phyloP scores from a whole-genome alignment of 352 stramenopile species.

The Peronospora tabacina region DNA sequence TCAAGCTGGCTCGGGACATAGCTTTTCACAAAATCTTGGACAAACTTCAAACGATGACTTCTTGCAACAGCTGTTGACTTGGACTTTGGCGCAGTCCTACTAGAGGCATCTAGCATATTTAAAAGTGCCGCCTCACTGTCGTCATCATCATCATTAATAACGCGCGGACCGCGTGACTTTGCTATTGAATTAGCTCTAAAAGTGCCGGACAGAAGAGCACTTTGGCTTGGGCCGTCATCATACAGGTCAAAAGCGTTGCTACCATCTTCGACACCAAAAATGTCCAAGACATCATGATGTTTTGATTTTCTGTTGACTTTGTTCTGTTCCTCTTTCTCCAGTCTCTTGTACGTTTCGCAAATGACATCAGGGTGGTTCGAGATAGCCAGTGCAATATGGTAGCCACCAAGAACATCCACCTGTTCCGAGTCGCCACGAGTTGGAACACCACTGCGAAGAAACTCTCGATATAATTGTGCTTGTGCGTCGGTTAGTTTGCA shows the following conservation, averaged over 20 bases:
- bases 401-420: constrained; percentile 76
- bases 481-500: constrained; percentile 77
- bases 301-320: constrained; percentile 32
- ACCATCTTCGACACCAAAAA: constrained; percentile 43
- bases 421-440: constrained; percentile 39
- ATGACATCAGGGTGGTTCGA: constrained; percentile 86
- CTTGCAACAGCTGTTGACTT: constrained; percentile 3
- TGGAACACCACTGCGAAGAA: constrained; percentile 56
- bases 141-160: constrained; percentile 20
- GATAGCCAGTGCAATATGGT: constrained; percentile 83
- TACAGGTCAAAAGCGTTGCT: constrained; percentile 47
- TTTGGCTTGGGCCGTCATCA: constrained; percentile 5
- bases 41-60: constrained; percentile 68
- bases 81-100: not conserved
- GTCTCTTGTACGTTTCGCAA: constrained; percentile 47
- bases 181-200: not conserved
- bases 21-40: constrained; percentile 44
- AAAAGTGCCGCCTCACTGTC: constrained; percentile 43
- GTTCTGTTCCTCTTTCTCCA: constrained; percentile 50
- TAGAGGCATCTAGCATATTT: constrained; percentile 26
- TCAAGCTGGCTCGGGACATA: constrained; percentile 51
- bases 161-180: constrained; percentile 1
- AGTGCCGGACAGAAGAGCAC: not conserved
- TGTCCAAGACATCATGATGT: constrained; percentile 15
- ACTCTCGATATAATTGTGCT: constrained; percentile 61